Base-by-base conservation (phyloP, 441 rosid genomes). In the Melastoma candidum region DNA sequence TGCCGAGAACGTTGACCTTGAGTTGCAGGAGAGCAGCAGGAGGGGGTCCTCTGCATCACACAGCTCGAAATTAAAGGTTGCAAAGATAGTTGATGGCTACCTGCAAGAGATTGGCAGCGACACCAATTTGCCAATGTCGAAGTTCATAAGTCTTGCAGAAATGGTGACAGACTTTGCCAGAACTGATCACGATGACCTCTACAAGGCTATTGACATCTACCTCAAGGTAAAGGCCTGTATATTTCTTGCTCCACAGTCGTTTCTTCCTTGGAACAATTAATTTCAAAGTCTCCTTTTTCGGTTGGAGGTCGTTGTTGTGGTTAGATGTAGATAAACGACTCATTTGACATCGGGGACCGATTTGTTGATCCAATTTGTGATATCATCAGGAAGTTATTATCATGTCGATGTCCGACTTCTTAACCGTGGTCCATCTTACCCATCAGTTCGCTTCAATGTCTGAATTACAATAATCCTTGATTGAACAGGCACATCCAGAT, bases 1-100 rank as follows among this genome's bases (percentile, higher is more conserved):
- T 0, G 95, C 95, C 1, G 95, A 90, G 68, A 83, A 85, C 61
- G 80, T 90, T 17, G 75, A 80, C 63, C 55, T 77, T 24, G 98
- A 82, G 74, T 79, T 85, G 60, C 97, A 85, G 43, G 97, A 81
- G 63, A 17, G 22, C 22, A 79, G 83, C 49, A 71, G 95, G 60
- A 74, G 90, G 62, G 77, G 84, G 53, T 77, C 86, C 72, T 74
- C 82, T 29, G 90, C 87, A 57, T 78, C 83, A 11, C 76, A 80
- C 60, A 71, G 85, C 48, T 69, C 81, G 49, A 78, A 78, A 68
- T 48, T 68, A 41, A 83, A 81, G 65, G 85, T 83, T 2, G 85
- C 85, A 56, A 83, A 81, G 69, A 77, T 81, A 48, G 71, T 81
- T 6, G 92, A 83, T 71, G 66, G 72, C 2, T 83, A 77, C 63